Evolutionary conservation across 164 flowering plant genomes (phyloP), one percentile per base, ranked within the genome.

Genomic region (Aristolochia californica): DNA sequence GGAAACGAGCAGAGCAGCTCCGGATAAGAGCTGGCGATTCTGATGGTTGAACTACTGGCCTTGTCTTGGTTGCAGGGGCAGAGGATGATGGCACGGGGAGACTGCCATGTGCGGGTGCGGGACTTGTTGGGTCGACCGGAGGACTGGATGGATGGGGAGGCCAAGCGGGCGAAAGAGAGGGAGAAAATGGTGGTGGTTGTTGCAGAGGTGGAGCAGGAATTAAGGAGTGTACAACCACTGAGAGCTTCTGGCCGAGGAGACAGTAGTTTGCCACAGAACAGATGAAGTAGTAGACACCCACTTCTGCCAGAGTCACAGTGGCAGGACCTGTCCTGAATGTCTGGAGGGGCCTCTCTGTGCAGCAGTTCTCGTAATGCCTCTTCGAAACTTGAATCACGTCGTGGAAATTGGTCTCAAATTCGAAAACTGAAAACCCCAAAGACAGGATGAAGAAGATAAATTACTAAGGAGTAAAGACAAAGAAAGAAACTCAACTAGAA

Each of bases 241-340:
- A 45, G 49, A 57, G 38, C 24, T 15, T 57, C 45, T 57, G 60
- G 60, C 60, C 60, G 9, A 57, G 49, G 38, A 45, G 49, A 49
- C 60, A 57, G 22, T 57, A 44, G 40, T 57, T 57, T 16, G 30
- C 30, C 10, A 45, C 21, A 27, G 26, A 43, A 17, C 60, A 57
- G 10, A 57, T 44, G 50, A 57, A 57, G 40, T 57, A 57, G 22
- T 45, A 44, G 7, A 45, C 38, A 15, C 60, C 60, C 25, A 17
- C 18, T 45, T 45, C n/a, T 8, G 22, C 2, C 28, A 57, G 34
- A 44, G 60, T 38, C 26, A 57, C 60, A 25, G 60, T 57, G 25
- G 60, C 60, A 14, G 60, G 60, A 49, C 51, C 50, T 23, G 22
- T 18, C 23, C 3, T 15, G 9, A 57, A 57, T 9, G 30, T 30